Conservation (phyloP, 495 filamentous ascomycete species). For the Penicillium maclennaniae region DNA sequence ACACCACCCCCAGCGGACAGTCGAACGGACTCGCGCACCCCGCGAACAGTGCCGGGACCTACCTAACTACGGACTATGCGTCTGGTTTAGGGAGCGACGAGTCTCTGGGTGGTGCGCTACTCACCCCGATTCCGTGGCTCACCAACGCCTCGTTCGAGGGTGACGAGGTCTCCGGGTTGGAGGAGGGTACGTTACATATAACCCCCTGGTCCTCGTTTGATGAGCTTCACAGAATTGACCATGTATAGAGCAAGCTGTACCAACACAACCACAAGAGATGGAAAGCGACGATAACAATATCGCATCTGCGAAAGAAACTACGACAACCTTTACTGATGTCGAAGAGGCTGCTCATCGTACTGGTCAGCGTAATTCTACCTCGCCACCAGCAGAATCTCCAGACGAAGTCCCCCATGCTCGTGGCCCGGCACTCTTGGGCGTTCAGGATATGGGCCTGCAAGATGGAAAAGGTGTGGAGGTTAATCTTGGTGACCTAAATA, state of each 20-base stretch:
- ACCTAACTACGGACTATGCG: conserved; percentile 26
- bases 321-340: conserved; percentile 16
- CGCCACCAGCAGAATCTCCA: conserved; percentile 28
- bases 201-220: neutral
- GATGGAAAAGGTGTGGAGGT: conserved; percentile 47
- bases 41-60: conserved; percentile 24
- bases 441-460: conserved; percentile 85
- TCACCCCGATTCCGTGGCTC: conserved; percentile 94
- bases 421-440: conserved; percentile 76
- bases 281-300: neutral
- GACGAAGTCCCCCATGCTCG: conserved; percentile 73
- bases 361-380: conserved; percentile 5
- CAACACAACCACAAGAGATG: conserved; percentile 20
- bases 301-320: conserved; percentile 9
- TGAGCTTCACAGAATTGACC: conserved; percentile 3
- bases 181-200: conserved; percentile 36
- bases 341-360: conserved; percentile 18
- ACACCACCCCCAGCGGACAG: conserved; percentile 34
- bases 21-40: conserved; percentile 41
- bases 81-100: conserved; percentile 72
- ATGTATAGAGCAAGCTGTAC: conserved; percentile 10
- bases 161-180: conserved; percentile 19
- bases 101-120: conserved; percentile 80
- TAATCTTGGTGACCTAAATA: conserved; percentile 24
- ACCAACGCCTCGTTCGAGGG: conserved; percentile 34